phyloP scores from a whole-genome alignment of 1,139 yeast species.

The Pichia sp. region DNA sequence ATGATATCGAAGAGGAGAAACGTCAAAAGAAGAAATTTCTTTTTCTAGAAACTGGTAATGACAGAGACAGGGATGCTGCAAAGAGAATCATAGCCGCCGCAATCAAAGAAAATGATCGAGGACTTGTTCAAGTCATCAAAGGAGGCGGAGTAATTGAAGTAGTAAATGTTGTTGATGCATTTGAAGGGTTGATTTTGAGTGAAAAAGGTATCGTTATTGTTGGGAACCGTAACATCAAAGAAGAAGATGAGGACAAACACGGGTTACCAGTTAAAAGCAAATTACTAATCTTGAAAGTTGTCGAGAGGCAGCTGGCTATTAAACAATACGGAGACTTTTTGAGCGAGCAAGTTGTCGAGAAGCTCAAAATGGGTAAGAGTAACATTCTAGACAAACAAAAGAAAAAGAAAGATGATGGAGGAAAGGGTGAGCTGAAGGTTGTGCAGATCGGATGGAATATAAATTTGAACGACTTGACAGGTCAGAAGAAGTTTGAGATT shows the following conservation, averaged over 20 bases:
- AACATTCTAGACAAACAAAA: slow-evolving; percentile 28
- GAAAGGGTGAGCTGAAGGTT: slow-evolving; percentile 31
- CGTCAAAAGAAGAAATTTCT: slow-evolving; percentile 4
- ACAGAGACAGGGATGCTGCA: slow-evolving; percentile 26
- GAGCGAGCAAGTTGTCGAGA: slow-evolving; percentile 24
- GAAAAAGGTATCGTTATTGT: slow-evolving; percentile 26
- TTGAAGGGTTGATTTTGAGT: slow-evolving; percentile 21
- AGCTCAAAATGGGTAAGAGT: slow-evolving; percentile 19
- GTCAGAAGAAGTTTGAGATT: slow-evolving; percentile 44
- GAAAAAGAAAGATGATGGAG: slow-evolving; percentile 27
- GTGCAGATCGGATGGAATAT: slow-evolving; percentile 45
- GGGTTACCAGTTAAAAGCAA: slow-evolving; percentile 17
- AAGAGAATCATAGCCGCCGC: slow-evolving; percentile 22
- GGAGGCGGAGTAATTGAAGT: slow-evolving; percentile 19
- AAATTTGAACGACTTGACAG: slow-evolving; percentile 38
- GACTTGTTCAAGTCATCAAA: slow-evolving; percentile 22
- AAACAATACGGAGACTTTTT: slow-evolving; percentile 38
- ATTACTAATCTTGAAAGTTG: slow-evolving; percentile 36
- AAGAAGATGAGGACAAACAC: slow-evolving; percentile 11
- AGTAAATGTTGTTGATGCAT: slow-evolving; percentile 16
- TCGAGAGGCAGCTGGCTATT: slow-evolving; percentile 35
- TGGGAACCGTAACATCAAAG: slow-evolving; percentile 13
- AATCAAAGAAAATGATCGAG: slow-evolving; percentile 17
- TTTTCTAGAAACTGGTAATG: slow-evolving; percentile 23
- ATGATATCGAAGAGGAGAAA: background rate